Evolutionary conservation across 805 yeast genomes (phyloP).

Genomic region (Hanseniaspora mollemarum): DNA sequence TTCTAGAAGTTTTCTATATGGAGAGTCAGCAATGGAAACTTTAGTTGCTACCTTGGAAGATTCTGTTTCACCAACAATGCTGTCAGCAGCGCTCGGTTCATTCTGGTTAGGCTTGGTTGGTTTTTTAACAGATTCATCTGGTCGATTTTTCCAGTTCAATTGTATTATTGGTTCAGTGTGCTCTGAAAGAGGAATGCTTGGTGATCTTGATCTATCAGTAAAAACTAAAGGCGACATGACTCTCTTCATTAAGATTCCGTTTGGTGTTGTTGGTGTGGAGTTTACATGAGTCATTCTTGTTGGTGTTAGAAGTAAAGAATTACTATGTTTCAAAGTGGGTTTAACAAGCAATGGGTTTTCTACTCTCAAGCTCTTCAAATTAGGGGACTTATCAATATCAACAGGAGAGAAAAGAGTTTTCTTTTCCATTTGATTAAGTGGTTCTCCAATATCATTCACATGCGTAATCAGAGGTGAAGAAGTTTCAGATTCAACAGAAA

Average conservation of each 20-base stretch:
- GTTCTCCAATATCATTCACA: background rate
- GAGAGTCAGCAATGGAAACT: background rate
- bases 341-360: background rate
- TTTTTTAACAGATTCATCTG: no score
- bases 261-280: slow-evolving; percentile 1
- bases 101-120: no score
- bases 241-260: slow-evolving; percentile 1
- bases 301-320: slow-evolving; percentile 1
- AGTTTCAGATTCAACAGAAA: background rate
- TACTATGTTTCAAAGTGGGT: background rate
- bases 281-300: background rate
- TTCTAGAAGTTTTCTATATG: slow-evolving; percentile 1
- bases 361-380: background rate
- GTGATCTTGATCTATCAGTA: background rate
- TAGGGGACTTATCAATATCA: background rate
- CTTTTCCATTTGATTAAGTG: background rate
- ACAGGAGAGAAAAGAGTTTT: no score
- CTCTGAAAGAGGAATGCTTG: background rate
- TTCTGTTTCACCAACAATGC: no score
- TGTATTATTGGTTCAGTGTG: background rate
- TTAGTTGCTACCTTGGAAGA: no score
- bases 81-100: no score
- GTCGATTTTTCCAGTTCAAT: slow-evolving; percentile 13
- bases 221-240: slow-evolving; percentile 6
- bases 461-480: background rate